Conservation (phyloP, 1,284 basidiomycete genomes). For the Puccinia novopanici region DNA sequence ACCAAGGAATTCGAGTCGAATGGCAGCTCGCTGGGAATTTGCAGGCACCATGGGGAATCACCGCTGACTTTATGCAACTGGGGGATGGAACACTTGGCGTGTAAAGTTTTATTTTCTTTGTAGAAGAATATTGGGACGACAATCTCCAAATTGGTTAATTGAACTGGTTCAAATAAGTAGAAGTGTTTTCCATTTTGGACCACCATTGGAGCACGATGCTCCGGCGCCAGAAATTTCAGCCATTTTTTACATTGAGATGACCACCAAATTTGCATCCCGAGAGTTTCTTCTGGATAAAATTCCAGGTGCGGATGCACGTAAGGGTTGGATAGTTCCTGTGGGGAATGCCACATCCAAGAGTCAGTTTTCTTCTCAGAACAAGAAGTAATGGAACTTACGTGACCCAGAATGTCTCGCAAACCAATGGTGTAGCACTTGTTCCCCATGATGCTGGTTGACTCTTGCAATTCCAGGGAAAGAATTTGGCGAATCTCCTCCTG, state of each 20-base stretch:
- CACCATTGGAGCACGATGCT: background rate
- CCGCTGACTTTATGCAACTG: background rate
- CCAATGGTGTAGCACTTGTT: background rate
- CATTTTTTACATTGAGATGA: background rate
- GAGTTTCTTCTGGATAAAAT: conserved; percentile 12
- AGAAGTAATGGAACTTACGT: background rate
- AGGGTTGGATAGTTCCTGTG: background rate
- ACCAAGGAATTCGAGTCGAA: background rate
- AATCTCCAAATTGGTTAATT: background rate
- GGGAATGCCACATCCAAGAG: no score
- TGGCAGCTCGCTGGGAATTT: background rate
- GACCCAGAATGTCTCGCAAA: background rate
- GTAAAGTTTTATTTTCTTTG: background rate
- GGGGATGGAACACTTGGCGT: background rate
- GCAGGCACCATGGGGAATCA: no score
- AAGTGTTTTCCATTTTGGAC: background rate
- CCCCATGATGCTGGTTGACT: background rate
- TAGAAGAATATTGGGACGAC: background rate
- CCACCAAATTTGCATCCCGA: background rate
- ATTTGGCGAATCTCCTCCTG: background rate
- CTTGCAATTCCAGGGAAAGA: background rate
- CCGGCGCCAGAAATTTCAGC: background rate
- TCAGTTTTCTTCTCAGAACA: no score
- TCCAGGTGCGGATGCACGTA: background rate
- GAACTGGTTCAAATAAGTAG: background rate